Percentiles rank a stretch among this genome's conserved stretches.
Conservation (phyloP, 1,139 yeast species). For the Taphrina wiesneri region DNA sequence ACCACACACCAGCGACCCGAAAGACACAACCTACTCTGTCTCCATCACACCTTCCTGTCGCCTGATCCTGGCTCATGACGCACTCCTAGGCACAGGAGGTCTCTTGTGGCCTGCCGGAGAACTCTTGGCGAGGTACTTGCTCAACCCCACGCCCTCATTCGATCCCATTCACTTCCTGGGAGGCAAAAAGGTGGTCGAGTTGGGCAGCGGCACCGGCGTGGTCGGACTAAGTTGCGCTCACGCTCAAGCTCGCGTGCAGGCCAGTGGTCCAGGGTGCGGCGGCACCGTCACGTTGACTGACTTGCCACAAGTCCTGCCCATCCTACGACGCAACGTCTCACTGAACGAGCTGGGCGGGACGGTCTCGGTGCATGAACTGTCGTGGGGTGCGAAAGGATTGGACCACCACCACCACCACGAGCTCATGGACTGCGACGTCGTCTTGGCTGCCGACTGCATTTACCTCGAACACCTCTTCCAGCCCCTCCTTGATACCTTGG, state of each 20-base stretch:
- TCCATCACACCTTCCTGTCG: neutral
- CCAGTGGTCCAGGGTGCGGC: too few relatives aligned
- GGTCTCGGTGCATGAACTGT: neutral
- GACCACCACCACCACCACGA: too few relatives aligned
- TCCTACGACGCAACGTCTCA: slow-evolving; percentile 5
- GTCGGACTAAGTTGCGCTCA: slow-evolving; percentile 14
- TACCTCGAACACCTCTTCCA: slow-evolving; percentile 21
- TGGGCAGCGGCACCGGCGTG: slow-evolving; percentile 31
- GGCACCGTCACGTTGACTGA: slow-evolving; percentile 3
- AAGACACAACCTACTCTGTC: neutral
- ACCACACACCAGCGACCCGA: neutral
- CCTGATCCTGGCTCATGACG: neutral
- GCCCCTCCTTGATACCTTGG: slow-evolving; percentile 14
- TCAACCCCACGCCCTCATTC: neutral
- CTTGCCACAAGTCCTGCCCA: slow-evolving; percentile 10
- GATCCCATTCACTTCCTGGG: neutral
- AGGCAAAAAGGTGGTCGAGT: slow-evolving; percentile 14
- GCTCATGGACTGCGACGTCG: neutral
- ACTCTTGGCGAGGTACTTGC: slow-evolving; percentile 16
- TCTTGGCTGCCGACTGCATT: slow-evolving; percentile 23
- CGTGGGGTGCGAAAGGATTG: slow-evolving; percentile 7
- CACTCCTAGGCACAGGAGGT: slow-evolving; percentile 29
- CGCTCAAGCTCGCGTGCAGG: too few relatives aligned
- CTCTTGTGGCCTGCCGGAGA: slow-evolving; percentile 31
- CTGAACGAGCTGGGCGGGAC: neutral